A percentile compares a stretch with the other conserved stretches of the same genome.
phyloP scores from a whole-genome alignment of 345 rosid genomes.

The Litchi chinensis region DNA sequence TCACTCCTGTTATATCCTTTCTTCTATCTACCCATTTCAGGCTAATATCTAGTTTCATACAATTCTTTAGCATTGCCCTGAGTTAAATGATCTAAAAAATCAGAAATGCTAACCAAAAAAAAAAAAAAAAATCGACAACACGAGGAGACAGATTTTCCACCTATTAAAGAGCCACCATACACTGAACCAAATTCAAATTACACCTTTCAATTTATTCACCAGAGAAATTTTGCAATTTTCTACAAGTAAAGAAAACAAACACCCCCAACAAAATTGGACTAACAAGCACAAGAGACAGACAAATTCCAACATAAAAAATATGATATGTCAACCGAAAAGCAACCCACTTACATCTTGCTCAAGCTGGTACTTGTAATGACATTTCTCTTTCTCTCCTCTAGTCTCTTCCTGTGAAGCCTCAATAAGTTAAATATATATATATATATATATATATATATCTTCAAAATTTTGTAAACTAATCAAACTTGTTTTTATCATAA shows the following conservation, averaged over 20 bases:
- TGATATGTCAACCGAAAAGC: not conserved
- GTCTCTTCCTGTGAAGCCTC: conserved; percentile 29
- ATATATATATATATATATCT: not conserved
- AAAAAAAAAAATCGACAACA: not conserved
- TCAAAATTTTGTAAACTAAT: not conserved
- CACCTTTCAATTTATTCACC: not conserved
- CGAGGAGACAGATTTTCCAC: too few relatives aligned
- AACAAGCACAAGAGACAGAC: not conserved
- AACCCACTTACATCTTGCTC: conserved; percentile 80
- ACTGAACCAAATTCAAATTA: not conserved
- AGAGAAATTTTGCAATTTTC: not conserved
- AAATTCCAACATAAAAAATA: not conserved
- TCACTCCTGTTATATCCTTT: not conserved
- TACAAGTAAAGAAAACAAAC: not conserved
- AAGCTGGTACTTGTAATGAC: conserved; percentile 65
- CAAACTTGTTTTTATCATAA: not conserved
- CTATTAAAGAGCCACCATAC: not conserved
- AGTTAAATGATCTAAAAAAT: conserved; percentile 8
- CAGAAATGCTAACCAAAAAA: not conserved
- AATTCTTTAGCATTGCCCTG: not conserved
- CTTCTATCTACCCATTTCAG: not conserved
- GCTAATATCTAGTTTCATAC: not conserved
- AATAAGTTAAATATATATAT: not conserved
- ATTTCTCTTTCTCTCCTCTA: conserved; percentile 48
- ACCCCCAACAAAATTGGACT: not conserved